Evolutionary conservation across 305 asterid genomes (phyloP).

Genomic region (Vinca major): DNA sequence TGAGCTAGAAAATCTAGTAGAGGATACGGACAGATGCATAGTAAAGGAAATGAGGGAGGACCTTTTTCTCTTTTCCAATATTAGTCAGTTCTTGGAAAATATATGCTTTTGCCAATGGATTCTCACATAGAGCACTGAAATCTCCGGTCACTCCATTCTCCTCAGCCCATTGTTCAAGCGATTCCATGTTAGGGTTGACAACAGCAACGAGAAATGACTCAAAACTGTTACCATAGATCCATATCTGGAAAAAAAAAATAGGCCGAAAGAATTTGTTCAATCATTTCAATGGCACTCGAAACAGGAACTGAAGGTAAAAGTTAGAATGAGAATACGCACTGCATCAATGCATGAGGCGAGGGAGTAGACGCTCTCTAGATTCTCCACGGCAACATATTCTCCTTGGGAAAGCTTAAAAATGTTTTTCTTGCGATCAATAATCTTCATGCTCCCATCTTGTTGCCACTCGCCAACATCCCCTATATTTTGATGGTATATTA

Average conservation of each 20-base stretch:
- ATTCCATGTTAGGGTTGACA: slow-evolving; percentile 58
- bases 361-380: slow-evolving; percentile 63
- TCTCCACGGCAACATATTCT: slow-evolving; percentile 72
- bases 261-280: slow-evolving; percentile 1
- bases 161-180: slow-evolving; percentile 53
- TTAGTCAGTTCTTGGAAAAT: slow-evolving; percentile 46
- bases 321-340: slow-evolving; percentile 26
- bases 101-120: slow-evolving; percentile 37
- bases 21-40: not conserved
- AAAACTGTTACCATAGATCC: slow-evolving; percentile 75
- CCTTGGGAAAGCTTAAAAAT: slow-evolving; percentile 92
- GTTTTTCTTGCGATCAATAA: slow-evolving; percentile 79
- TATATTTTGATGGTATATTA: slow-evolving; percentile 9
- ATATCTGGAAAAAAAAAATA: slow-evolving; percentile 43
- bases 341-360: slow-evolving; percentile 43
- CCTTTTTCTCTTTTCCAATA: slow-evolving; percentile 69
- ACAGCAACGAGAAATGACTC: slow-evolving; percentile 77
- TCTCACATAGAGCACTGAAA: slow-evolving; percentile 37
- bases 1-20: not conserved
- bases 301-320: not conserved
- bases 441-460: slow-evolving; percentile 74
- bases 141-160: slow-evolving; percentile 40
- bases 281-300: not conserved
- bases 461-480: slow-evolving; percentile 91
- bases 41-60: slow-evolving; percentile 16